Conservation (phyloP, 2,329 filamentous ascomycete species). For the Xylaria polymorpha region DNA sequence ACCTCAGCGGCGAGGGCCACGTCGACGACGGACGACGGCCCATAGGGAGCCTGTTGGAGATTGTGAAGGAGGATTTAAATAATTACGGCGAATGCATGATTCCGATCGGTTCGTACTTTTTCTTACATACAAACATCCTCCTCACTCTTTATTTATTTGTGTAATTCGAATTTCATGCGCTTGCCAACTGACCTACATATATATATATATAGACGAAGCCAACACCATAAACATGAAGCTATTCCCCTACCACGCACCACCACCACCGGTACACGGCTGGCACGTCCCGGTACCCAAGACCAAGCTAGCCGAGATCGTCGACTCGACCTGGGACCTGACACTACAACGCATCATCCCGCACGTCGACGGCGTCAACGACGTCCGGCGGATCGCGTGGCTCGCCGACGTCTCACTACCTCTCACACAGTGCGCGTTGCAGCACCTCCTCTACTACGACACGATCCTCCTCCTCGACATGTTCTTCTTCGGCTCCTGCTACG, state of each 20-base stretch:
- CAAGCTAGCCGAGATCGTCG: constrained; percentile 71
- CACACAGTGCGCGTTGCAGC: constrained; percentile 85
- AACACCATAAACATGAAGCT: constrained; percentile 98
- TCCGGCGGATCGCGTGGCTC: constrained; percentile 84
- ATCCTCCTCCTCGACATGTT: constrained; percentile 93
- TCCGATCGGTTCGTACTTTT: constrained; percentile 78
- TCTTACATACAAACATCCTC: too few relatives aligned
- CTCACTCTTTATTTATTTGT: not conserved
- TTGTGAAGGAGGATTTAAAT: constrained; percentile 87
- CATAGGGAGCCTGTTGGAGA: constrained; percentile 87
- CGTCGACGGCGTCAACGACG: constrained; percentile 91
- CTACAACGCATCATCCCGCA: constrained; percentile 82
- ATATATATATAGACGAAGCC: constrained; percentile 73
- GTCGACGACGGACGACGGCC: constrained; percentile 67
- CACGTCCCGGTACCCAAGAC: constrained; percentile 86
- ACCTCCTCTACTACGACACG: constrained; percentile 93
- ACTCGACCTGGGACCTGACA: constrained; percentile 79
- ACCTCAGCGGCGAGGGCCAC: constrained; percentile 67
- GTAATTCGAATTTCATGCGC: not conserved
- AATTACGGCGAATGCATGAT: constrained; percentile 99
- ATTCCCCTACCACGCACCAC: constrained; percentile 83
- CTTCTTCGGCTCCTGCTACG: constrained; percentile 92
- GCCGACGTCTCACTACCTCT: constrained; percentile 90
- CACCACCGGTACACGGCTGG: constrained; percentile 83
- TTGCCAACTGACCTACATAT: constrained; percentile 31